Conservation (phyloP, 345 rosid genomes). For the Zanthoxylum bungeanum region DNA sequence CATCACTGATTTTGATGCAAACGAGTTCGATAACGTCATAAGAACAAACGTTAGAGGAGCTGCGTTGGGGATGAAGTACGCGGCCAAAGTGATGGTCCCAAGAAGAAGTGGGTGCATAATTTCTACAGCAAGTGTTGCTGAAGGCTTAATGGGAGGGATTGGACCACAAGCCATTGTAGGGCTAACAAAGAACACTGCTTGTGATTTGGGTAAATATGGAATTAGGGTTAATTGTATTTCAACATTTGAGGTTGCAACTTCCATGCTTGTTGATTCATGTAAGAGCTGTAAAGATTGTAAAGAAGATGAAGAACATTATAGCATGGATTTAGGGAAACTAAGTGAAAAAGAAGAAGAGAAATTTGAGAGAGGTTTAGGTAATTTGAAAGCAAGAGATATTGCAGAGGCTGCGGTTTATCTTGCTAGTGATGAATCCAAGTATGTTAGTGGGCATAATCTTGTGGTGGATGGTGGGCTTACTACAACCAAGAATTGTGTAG, state of each 20-base stretch:
- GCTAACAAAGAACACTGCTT: conserved; percentile 68
- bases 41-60: conserved; percentile 63
- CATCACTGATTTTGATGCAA: conserved; percentile 55
- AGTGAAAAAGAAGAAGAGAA: conserved; percentile 47
- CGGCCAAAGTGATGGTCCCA: conserved; percentile 64
- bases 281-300: conserved; percentile 28
- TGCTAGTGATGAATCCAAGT: conserved; percentile 80
- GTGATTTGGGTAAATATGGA: conserved; percentile 71
- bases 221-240: conserved; percentile 81
- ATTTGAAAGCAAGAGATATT: conserved; percentile 54
- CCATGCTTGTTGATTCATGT: conserved; percentile 71
- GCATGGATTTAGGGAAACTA: conserved; percentile 28
- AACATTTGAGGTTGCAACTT: conserved; percentile 82
- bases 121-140: conserved; percentile 73
- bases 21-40: conserved; percentile 69
- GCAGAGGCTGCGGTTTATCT: conserved; percentile 82
- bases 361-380: conserved; percentile 56
- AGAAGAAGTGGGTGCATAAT: conserved; percentile 62
- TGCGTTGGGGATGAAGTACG: conserved; percentile 74
- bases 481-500: conserved; percentile 68
- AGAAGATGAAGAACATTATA: no score
- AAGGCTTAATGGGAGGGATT: conserved; percentile 76
- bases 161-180: conserved; percentile 88
- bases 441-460: conserved; percentile 80
- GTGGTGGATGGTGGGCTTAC: conserved; percentile 87